Conservation (phyloP, 768 basidiomycete species). For the Lepiota subincarnata region DNA sequence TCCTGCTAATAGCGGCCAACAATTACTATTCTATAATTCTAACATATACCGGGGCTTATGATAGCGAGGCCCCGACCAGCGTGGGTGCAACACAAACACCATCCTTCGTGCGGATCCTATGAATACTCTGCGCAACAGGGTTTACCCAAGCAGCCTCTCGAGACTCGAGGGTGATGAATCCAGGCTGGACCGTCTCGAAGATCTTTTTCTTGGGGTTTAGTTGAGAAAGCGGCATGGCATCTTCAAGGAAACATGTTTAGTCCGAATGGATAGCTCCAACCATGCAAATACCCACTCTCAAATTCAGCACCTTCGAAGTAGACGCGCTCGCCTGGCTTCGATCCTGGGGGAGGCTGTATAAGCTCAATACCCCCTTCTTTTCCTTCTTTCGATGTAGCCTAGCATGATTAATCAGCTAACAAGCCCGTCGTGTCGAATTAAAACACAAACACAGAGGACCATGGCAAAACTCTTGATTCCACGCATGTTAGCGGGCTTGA, state of each 20-base stretch:
- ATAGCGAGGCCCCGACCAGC: slow-evolving; percentile 87
- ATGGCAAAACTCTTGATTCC: slow-evolving; percentile 98
- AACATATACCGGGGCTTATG: slow-evolving; percentile 38
- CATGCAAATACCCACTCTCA: slow-evolving; percentile 50
- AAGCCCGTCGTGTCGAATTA: neutral
- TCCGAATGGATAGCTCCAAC: neutral
- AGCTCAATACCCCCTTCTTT: slow-evolving; percentile 90
- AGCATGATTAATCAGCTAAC: slow-evolving; percentile 5
- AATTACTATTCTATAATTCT: neutral
- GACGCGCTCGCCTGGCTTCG: slow-evolving; percentile 88
- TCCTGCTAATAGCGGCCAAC: neutral
- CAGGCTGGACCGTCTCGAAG: slow-evolving; percentile 96
- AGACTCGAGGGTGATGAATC: slow-evolving; percentile 85
- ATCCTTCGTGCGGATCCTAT: slow-evolving; percentile 81
- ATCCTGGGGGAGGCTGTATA: slow-evolving; percentile 79
- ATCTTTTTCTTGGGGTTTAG: slow-evolving; percentile 99
- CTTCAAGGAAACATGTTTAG: slow-evolving; percentile 26
- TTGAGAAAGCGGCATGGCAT: slow-evolving; percentile 67
- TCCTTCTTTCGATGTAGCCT: slow-evolving; percentile 90
- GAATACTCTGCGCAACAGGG: slow-evolving; percentile 69
- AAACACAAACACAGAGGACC: slow-evolving; percentile 77
- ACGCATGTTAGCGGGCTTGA: slow-evolving; percentile 96
- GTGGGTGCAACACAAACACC: slow-evolving; percentile 80
- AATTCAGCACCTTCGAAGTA: slow-evolving; percentile 93
- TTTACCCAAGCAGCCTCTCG: slow-evolving; percentile 93